Evolutionary conservation across 495 filamentous ascomycete species (phyloP).

Genomic region (Tuber aestivum): DNA sequence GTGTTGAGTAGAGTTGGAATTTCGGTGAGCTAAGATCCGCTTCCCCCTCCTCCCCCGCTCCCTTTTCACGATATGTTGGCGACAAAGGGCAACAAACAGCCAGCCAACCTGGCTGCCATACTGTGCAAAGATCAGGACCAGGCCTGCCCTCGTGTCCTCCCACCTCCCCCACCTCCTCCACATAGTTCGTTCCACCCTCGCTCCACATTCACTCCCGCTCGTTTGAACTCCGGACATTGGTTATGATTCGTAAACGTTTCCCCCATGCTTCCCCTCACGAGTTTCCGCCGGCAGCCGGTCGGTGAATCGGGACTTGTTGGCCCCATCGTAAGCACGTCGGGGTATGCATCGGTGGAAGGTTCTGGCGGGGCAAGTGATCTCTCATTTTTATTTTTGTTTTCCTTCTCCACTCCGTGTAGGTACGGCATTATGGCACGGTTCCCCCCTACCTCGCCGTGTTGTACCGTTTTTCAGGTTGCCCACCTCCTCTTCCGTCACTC

Average conservation of each 20-base stretch:
- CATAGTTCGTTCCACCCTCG: neutral
- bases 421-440: neutral
- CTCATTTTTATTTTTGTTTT: neutral
- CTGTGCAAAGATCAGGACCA: neutral
- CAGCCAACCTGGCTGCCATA: slow-evolving; percentile 1
- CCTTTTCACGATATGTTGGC: neutral
- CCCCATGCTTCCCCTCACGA: neutral
- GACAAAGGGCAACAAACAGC: neutral
- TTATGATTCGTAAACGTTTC: neutral
- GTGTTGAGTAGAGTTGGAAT: slow-evolving; percentile 17
- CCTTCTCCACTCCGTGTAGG: neutral
- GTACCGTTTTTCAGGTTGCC: neutral
- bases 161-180: no score
- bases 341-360: neutral
- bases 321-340: neutral
- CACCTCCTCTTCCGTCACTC: neutral
- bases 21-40: slow-evolving; percentile 25
- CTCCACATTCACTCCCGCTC: neutral
- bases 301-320: neutral
- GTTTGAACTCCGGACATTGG: neutral
- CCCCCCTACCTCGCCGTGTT: neutral
- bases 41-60: slow-evolving; percentile 12
- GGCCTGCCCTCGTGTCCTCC: neutral
- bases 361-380: neutral
- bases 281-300: neutral